A percentile compares a stretch with the other conserved stretches of the same genome.
Conservation (phyloP, 331 rosid species). For the Pyracantha coccinea region DNA sequence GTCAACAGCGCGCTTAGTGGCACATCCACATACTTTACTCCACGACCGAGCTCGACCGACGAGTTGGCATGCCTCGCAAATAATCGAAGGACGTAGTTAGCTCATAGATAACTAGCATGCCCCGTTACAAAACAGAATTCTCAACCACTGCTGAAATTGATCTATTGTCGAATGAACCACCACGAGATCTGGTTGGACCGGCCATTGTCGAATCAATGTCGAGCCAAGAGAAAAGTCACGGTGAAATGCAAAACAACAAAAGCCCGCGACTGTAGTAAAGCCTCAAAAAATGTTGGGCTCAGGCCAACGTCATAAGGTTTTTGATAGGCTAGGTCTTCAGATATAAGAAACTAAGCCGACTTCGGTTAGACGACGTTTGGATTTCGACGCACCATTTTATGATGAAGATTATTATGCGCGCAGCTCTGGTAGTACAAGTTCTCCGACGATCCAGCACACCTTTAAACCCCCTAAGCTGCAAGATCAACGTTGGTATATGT, state of each 20-base stretch:
- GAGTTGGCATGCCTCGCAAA: too few relatives aligned
- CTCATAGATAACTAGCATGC: too few relatives aligned
- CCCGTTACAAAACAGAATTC: rapidly evolving
- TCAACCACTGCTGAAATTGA: rapidly evolving
- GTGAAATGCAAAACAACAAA: rapidly evolving
- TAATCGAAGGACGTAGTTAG: too few relatives aligned
- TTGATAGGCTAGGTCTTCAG: rapidly evolving
- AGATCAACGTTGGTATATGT: too few relatives aligned
- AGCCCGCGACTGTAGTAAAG: rapidly evolving
- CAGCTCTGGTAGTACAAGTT: rapidly evolving
- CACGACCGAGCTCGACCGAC: too few relatives aligned
- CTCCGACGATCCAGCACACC: rapidly evolving
- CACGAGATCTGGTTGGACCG: rapidly evolving
- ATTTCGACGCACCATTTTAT: too few relatives aligned
- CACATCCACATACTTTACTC: too few relatives aligned
- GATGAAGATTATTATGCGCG: too few relatives aligned
- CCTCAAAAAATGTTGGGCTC: rapidly evolving
- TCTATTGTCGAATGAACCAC: rapidly evolving
- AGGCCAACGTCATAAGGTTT: rapidly evolving
- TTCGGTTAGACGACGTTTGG: too few relatives aligned
- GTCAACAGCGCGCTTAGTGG: too few relatives aligned
- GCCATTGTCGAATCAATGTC: too few relatives aligned
- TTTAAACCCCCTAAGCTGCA: rapidly evolving
- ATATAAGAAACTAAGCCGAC: rapidly evolving
- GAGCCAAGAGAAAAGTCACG: too few relatives aligned